Percentiles rank a stretch among this genome's conserved stretches.
Evolutionary conservation across 2,329 filamentous ascomycete species (phyloP).

Genomic region (Colletotrichum noveboracense): DNA sequence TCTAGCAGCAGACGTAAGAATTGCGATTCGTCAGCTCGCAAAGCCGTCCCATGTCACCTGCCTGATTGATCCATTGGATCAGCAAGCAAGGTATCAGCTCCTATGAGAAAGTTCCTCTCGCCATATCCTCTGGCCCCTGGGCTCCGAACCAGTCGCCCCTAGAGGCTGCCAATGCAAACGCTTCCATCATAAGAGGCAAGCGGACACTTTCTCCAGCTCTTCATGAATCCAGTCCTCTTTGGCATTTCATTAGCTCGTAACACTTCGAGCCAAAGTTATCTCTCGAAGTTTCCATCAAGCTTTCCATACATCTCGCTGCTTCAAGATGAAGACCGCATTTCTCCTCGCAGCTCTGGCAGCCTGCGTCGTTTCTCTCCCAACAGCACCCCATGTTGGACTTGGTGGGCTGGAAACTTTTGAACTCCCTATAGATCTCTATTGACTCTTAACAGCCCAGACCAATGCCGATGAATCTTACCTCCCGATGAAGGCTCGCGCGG

Average conservation of each 20-base stretch:
- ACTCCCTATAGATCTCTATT: neutral
- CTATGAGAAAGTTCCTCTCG: neutral
- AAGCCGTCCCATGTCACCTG: constrained; percentile 1
- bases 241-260: too few relatives aligned
- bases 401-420: neutral
- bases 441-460: neutral
- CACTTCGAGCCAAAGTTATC: neutral
- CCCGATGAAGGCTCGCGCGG: constrained; percentile 1
- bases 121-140: neutral
- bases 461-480: constrained; percentile 14
- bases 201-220: neutral
- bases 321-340: constrained; percentile 2
- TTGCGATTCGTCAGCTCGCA: neutral
- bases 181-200: neutral
- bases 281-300: neutral
- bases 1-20: neutral
- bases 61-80: neutral
- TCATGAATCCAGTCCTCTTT: neutral
- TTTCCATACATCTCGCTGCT: neutral
- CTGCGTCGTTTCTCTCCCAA: neutral
- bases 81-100: neutral
- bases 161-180: neutral
- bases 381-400: neutral
- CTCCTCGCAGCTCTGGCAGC: neutral
- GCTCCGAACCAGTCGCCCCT: neutral